phyloP scores from a whole-genome alignment of 2,329 filamentous ascomycete species.

The Colletotrichum lupini region DNA sequence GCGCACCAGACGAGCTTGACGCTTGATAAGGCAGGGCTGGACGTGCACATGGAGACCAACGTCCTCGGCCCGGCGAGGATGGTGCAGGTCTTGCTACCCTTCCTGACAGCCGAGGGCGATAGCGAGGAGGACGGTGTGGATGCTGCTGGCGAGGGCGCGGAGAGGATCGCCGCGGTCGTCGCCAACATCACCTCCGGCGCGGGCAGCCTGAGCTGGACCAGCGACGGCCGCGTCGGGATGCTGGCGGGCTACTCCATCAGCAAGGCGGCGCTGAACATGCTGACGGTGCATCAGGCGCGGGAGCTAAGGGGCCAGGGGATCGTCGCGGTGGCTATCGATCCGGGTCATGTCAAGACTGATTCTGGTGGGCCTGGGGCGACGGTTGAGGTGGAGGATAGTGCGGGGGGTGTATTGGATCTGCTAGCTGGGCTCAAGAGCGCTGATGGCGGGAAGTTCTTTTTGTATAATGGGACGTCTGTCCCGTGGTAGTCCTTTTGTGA shows the following conservation, averaged over 20 bases:
- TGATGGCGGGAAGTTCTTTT: conserved; percentile 7
- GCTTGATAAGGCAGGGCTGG: conserved; percentile 48
- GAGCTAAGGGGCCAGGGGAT: conserved; percentile 39
- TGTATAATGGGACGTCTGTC: conserved; percentile 11
- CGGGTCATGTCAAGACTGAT: conserved; percentile 48
- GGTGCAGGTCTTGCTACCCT: conserved; percentile 50
- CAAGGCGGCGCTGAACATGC: conserved; percentile 50
- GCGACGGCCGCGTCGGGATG: neutral
- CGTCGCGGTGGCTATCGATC: conserved; percentile 45
- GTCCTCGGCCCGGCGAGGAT: conserved; percentile 59
- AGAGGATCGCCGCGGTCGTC: conserved; percentile 40
- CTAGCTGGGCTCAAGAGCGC: neutral
- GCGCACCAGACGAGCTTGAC: conserved; percentile 49
- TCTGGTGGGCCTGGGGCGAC: conserved; percentile 44
- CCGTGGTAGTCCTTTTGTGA: neutral
- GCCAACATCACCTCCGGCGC: conserved; percentile 56
- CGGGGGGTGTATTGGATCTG: neutral
- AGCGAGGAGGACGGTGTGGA: neutral
- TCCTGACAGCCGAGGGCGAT: conserved; percentile 32
- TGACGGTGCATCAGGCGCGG: conserved; percentile 45
- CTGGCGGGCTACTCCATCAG: conserved; percentile 48
- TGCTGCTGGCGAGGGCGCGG: neutral
- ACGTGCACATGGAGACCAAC: conserved; percentile 55
- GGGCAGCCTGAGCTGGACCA: conserved; percentile 37
- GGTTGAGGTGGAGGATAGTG: conserved; percentile 42